A percentile compares a stretch with the other conserved stretches of the same genome.
These are phyloP conservation scores for Annulohypoxylon maeteangense DNA, from an alignment of 495 filamentous ascomycete genomes.

Conservation along the genomic window DNA sequence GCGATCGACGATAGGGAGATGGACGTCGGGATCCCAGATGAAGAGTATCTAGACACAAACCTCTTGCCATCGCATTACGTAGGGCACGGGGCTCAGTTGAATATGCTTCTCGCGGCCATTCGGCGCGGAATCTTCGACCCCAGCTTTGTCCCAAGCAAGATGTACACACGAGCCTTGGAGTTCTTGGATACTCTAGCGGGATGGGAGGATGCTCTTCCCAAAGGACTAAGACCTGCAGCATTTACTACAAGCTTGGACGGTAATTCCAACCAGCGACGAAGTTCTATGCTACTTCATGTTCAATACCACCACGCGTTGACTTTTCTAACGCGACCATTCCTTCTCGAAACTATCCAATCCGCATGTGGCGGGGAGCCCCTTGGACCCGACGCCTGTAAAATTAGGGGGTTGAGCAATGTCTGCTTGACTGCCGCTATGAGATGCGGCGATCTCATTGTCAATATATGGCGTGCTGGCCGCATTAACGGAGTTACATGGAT, in stretches of 20 bases:
- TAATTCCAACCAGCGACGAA: slow-evolving; percentile 43
- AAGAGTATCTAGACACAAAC: slow-evolving; percentile 44
- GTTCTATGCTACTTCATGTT: slow-evolving; percentile 46
- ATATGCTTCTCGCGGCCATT: slow-evolving; percentile 35
- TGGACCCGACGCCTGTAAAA: slow-evolving; percentile 23
- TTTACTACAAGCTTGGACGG: slow-evolving; percentile 11
- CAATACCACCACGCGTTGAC: slow-evolving; percentile 47
- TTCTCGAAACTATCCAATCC: slow-evolving; percentile 38
- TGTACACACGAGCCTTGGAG: slow-evolving; percentile 40
- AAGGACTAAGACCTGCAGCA: slow-evolving; percentile 39
- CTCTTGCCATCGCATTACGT: slow-evolving; percentile 43
- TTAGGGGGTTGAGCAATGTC: slow-evolving; percentile 27
- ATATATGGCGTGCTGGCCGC: slow-evolving; percentile 27
- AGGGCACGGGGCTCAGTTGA: slow-evolving; percentile 36
- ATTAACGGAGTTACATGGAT: slow-evolving; percentile 40
- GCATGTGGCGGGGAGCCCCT: neutral
- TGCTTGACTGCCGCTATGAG: slow-evolving; percentile 41
- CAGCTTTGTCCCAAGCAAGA: slow-evolving; percentile 26
- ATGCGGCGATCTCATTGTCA: slow-evolving; percentile 18
- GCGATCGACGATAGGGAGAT: slow-evolving; percentile 58
- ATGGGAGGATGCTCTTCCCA: slow-evolving; percentile 53
- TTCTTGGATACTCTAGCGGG: slow-evolving; percentile 51
- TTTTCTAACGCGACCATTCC: slow-evolving; percentile 49
- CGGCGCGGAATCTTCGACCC: slow-evolving; percentile 38
- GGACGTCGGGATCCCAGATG: slow-evolving; percentile 51